These are phyloP conservation scores for Durusdinium trenchii DNA, from an alignment of 73 alveolate species.

Conservation along the genomic window DNA sequence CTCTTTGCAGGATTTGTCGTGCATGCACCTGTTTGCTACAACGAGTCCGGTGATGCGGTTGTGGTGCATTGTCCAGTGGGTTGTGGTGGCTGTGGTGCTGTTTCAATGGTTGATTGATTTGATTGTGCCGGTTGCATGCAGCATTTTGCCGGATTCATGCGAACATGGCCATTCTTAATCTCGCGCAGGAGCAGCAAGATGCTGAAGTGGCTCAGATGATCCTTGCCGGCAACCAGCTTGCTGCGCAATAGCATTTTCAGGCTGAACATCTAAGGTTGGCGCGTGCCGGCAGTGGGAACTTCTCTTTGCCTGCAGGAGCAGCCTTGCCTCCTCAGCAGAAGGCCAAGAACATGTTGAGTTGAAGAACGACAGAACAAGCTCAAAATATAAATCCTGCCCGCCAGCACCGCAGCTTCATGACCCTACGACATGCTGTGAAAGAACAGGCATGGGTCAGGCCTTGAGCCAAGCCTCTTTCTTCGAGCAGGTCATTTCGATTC, in stretches of 20 bases:
- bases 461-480: too few species aligned
- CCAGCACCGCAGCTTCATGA: background rate
- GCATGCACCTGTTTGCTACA: background rate
- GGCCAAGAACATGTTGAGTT: background rate
- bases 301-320: background rate
- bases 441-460: background rate
- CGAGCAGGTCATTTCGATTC: conserved; percentile 40
- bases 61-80: too few species aligned
- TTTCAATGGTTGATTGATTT: too few species aligned
- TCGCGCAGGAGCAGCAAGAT: conserved; percentile 76
- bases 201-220: conserved; percentile 84
- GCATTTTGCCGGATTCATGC: too few species aligned
- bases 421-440: background rate
- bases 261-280: background rate
- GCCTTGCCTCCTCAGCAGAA: conserved; percentile 43
- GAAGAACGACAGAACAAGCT: background rate
- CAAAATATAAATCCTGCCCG: background rate
- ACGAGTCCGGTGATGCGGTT: too few species aligned
- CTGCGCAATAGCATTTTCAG: background rate
- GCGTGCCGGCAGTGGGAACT: conserved; percentile 36
- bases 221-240: background rate
- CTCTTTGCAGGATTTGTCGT: conserved; percentile 50
- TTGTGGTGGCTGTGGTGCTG: too few species aligned
- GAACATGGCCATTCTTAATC: too few species aligned
- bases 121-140: too few species aligned